Percentiles rank a stretch among this genome's conserved stretches.
phyloP scores from a whole-genome alignment of 148 eudicot genomes.

The Bassia scoparia region DNA sequence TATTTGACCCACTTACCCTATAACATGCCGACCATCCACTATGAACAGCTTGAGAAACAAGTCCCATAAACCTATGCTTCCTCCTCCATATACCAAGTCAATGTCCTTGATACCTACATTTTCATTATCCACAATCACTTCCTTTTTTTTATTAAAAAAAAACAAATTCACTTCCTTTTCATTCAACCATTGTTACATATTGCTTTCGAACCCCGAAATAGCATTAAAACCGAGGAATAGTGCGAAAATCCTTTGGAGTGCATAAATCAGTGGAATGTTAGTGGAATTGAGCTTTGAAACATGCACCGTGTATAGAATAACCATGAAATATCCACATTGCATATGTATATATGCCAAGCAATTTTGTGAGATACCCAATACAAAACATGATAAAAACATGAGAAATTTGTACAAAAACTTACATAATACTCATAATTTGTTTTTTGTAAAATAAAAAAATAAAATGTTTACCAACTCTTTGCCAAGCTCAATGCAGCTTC shows the following conservation, averaged over 20 bases:
- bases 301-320: too few relatives aligned
- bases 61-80: constrained; percentile 99
- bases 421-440: not conserved
- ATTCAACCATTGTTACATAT: not conserved
- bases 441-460: not conserved
- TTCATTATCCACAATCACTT: not conserved
- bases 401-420: not conserved
- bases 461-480: constrained; percentile 63
- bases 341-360: not conserved
- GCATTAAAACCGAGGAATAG: not conserved
- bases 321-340: not conserved
- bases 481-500: constrained; percentile 95
- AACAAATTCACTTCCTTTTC: not conserved
- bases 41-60: constrained; percentile 99
- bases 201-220: not conserved
- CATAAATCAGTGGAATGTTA: not conserved
- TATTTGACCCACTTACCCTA: constrained; percentile 53
- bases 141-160: not conserved
- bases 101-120: constrained; percentile 82
- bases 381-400: not conserved
- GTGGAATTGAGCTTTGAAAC: not conserved
- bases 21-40: constrained; percentile 95
- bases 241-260: not conserved
- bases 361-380: not conserved
- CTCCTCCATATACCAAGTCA: constrained; percentile 99